phyloP scores from a whole-genome alignment of 2,329 filamentous ascomycete genomes.

The Fusarium sp. region DNA sequence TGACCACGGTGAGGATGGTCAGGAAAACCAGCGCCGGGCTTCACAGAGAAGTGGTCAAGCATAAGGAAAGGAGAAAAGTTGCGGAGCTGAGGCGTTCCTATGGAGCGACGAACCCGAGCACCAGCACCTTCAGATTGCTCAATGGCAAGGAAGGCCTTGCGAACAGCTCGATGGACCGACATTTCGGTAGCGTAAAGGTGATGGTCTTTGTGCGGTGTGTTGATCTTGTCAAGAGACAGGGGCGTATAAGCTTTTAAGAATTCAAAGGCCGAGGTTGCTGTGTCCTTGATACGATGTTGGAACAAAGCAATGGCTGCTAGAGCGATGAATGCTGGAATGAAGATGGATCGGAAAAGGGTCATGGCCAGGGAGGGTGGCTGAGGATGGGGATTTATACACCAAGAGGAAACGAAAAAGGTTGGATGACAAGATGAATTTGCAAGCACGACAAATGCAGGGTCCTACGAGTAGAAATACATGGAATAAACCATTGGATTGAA shows the following conservation, averaged over 20 bases:
- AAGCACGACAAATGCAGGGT: conserved; percentile 37
- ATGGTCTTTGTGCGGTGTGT: conserved; percentile 29
- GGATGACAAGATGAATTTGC: conserved; percentile 33
- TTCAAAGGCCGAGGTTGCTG: conserved; percentile 38
- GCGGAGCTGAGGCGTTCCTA: conserved; percentile 84
- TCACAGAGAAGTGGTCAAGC: conserved; percentile 91
- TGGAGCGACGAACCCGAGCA: conserved; percentile 86
- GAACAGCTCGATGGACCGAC: conserved; percentile 80
- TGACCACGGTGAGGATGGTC: conserved; percentile 89
- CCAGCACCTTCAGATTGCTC: conserved; percentile 92
- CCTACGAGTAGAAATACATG: conserved; percentile 36
- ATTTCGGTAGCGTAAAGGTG: conserved; percentile 63
- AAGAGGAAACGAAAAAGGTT: background rate
- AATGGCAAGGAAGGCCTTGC: conserved; percentile 83
- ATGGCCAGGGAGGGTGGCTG: conserved; percentile 45
- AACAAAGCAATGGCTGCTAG: conserved; percentile 49
- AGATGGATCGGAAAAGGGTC: conserved; percentile 50
- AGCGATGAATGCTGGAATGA: conserved; percentile 50
- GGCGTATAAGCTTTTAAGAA: conserved; percentile 26
- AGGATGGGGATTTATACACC: conserved; percentile 41
- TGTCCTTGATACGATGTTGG: conserved; percentile 42
- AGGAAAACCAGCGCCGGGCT: conserved; percentile 86
- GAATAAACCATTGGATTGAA: conserved; percentile 32
- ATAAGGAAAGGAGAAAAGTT: conserved; percentile 95
- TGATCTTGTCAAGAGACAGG: conserved; percentile 4